Evolutionary conservation across 164 flowering plant species (phyloP).

Genomic region (Vitis labrusca): DNA sequence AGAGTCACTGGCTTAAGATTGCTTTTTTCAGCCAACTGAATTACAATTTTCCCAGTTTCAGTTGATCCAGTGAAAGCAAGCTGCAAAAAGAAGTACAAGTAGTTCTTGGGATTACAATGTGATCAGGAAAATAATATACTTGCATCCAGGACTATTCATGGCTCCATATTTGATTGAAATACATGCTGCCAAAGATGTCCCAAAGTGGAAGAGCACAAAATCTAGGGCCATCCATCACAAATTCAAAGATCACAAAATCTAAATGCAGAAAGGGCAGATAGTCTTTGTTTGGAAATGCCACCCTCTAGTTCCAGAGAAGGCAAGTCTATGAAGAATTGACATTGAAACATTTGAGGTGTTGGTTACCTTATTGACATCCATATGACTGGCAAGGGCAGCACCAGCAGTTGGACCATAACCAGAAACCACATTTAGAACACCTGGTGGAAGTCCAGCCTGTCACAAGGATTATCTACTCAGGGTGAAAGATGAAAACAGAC

Average conservation of each 20-base stretch:
- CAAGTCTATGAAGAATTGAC: not conserved
- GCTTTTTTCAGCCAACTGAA: constrained; percentile 45
- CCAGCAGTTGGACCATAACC: constrained; percentile 56
- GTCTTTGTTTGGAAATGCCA: too few relatives aligned
- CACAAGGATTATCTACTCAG: constrained; percentile 1
- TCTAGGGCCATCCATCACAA: too few relatives aligned
- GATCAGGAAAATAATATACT: not conserved
- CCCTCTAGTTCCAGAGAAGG: too few relatives aligned
- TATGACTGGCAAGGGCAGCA: constrained; percentile 47
- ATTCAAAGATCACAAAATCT: too few relatives aligned
- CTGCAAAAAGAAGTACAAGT: constrained; percentile 20
- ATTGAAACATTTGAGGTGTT: too few relatives aligned
- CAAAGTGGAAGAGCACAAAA: too few relatives aligned
- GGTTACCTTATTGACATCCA: constrained; percentile 53
- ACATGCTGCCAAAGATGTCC: too few relatives aligned
- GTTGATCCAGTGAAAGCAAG: constrained; percentile 68
- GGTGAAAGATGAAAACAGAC: not conserved
- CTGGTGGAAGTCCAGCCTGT: constrained; percentile 58
- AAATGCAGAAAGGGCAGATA: too few relatives aligned
- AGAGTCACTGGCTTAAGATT: constrained; percentile 48
- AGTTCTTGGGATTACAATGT: not conserved
- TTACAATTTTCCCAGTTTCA: constrained; percentile 39
- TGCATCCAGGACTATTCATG: not conserved
- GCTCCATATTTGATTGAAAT: too few relatives aligned
- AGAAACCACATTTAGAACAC: constrained; percentile 49